Base-by-base conservation (phyloP, 2,329 filamentous ascomycete genomes). In the Curvularia lunata region DNA sequence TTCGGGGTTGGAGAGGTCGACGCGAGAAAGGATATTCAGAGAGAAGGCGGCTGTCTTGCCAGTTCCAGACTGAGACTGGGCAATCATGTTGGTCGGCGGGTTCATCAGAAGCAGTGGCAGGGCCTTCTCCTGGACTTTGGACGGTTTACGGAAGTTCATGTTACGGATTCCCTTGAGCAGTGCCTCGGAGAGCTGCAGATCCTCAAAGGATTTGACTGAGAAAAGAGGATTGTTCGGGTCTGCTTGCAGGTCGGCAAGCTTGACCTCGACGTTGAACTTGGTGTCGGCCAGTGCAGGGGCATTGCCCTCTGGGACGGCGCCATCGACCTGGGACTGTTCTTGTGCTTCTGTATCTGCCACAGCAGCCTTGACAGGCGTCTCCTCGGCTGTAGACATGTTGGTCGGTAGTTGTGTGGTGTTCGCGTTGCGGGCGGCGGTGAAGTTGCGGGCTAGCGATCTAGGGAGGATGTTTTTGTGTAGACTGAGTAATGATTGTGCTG, bases 31-130 rank as follows among this genome's bases (percentile, higher is more conserved):
- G 59, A 96, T 90, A 60, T 96, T 96, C 61, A 97, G 88, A 45
- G 95, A 91, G 77, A 99, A 99, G 21, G 95, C 95, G 19, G 93
- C 95, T 0, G 95, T 99, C 83, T 99, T 99, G 73, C 95, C 95
- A 19, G 95, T 99, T 68, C 95, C 95, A 2, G 95, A 99, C 78
- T 99, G 95, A n/a, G 95, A 99, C 79, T 99, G 95, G 3, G 93
- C 95, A 73, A 99, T 94, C 85, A 99, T 90, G 79, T 98, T 98
- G 64, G 85, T 84, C 0, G 94, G 90, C n/a, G 95, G 94, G 73
- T 97, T 83, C 68, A 85, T 82, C 63, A 99, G 85, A 72, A 99
- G 90, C 54, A 99, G 84, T 27, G 95, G 95, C 18, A 99, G 85
- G 1, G 95, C 95, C 68, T 90, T 91, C 78, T 97, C 95, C 81